Base-by-base conservation (phyloP, 2,329 filamentous ascomycete species). In the Daldinia sp. region DNA sequence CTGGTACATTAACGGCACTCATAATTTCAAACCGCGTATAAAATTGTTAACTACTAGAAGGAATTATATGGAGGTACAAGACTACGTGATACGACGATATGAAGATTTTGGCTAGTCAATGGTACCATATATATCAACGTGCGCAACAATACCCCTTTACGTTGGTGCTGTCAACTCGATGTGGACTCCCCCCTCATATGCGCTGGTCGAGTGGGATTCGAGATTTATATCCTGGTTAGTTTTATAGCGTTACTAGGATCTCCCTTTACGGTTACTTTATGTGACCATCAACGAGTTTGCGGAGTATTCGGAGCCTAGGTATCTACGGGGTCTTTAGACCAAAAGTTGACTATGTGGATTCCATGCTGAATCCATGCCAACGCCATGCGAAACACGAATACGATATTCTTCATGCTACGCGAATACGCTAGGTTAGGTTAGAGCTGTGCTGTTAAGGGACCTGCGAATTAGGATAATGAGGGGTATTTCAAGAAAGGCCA, bases 1-100 rank as follows among this genome's bases (percentile, higher is more conserved):
- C 77, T 0, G 82, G 82, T 10, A 83, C 5, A 9, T 74, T 69
- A 27, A 67, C 32, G 9, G 43, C 19, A 39, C 67, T 65, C 72
- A 75, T 71, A n/a, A 13, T 30, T 21, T 4, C 3, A 9, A 45
- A 45, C 13, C n/a, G 39, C 21, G 11, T 3, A 3, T 15, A 27
- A 13, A 29, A 2, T 41, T 7, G 17, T 35, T n/a, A 4, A 21
- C 1, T 15, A 41, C 50, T 13, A 25, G 27, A 39, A 2, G 51
- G 21, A 7, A 39, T 3, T 32, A 27, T 13, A 32, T 13, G 45
- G 15, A 19, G 49, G 8, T 30, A 32, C 15, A 21, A 23, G 15
- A 9, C 27, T 10, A 47, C 15, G 41, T 47, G 23, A 6, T 19
- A 23, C 11, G 17, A 13, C 19, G 10, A 3, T 21, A 41, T 17